Conservation (phyloP, 169 alveolate species). For the Plasmodium chabaudi region DNA sequence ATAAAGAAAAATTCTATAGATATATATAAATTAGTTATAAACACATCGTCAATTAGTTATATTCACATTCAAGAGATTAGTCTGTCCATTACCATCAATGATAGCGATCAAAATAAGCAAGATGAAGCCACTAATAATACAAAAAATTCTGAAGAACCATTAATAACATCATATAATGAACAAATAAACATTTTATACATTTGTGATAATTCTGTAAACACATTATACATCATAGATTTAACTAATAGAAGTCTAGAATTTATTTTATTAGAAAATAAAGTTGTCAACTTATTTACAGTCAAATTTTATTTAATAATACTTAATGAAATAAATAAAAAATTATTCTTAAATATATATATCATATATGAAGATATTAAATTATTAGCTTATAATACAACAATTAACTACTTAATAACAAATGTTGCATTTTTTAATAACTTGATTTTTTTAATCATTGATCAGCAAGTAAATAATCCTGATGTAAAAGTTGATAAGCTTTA, state of each 20-base stretch:
- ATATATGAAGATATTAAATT: slow-evolving; percentile 67
- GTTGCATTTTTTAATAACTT: slow-evolving; percentile 48
- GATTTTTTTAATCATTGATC: slow-evolving; percentile 39
- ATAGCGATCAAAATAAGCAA: slow-evolving; percentile 15
- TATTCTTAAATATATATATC: slow-evolving; percentile 30
- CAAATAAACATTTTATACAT: slow-evolving; percentile 45
- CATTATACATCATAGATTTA: slow-evolving; percentile 19
- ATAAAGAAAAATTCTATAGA: slow-evolving; percentile 30
- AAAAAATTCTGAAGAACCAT: slow-evolving; percentile 11
- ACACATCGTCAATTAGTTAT: slow-evolving; percentile 21
- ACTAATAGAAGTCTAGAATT: slow-evolving; percentile 33
- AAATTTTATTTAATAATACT: slow-evolving; percentile 64
- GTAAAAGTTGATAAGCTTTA: slow-evolving; percentile 46
- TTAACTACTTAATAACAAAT: slow-evolving; percentile 33
- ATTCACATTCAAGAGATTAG: slow-evolving; percentile 23
- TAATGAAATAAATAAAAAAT: slow-evolving; percentile 30
- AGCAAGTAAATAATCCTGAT: slow-evolving; percentile 27
- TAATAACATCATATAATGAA: slow-evolving; percentile 51
- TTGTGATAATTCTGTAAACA: slow-evolving; percentile 21
- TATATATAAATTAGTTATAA: slow-evolving; percentile 32
- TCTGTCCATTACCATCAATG: slow-evolving; percentile 1
- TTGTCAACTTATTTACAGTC: slow-evolving; percentile 27
- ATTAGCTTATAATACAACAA: slow-evolving; percentile 12
- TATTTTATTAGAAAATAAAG: slow-evolving; percentile 42
- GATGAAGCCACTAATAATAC: not conserved